phyloP scores from a whole-genome alignment of 768 basidiomycete genomes.

The Xerocomellus intermedius region DNA sequence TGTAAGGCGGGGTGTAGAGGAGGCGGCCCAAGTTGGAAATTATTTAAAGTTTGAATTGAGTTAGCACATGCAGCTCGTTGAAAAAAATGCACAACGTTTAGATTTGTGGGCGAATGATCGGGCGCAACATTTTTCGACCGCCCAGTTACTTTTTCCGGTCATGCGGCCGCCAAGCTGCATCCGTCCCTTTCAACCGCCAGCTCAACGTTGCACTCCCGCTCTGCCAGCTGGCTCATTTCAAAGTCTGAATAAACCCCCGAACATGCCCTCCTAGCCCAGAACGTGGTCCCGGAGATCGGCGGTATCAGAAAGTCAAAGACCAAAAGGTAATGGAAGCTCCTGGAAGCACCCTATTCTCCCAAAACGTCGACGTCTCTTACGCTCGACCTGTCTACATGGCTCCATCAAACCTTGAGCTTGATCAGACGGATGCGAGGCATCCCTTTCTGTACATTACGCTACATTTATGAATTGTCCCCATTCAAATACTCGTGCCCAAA shows the following conservation, averaged over 20 bases:
- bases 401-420: conserved; percentile 28
- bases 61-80: conserved; percentile 33
- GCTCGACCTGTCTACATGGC: background rate
- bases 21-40: conserved; percentile 25
- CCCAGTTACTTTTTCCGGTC: conserved; percentile 11
- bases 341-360: conserved; percentile 5
- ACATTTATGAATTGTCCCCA: background rate
- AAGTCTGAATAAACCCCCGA: background rate
- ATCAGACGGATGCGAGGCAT: conserved; percentile 13
- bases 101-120: conserved; percentile 24
- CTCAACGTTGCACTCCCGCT: background rate
- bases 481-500: conserved; percentile 5
- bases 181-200: background rate
- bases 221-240: background rate
- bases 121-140: conserved; percentile 4
- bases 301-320: conserved; percentile 13
- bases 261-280: background rate
- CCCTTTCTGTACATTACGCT: conserved; percentile 6
- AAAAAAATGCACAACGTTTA: conserved; percentile 10
- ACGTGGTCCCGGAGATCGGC: conserved; percentile 17
- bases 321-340: conserved; percentile 18
- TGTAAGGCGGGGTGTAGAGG: conserved; percentile 22
- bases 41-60: conserved; percentile 64
- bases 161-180: conserved; percentile 13
- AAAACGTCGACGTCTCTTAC: conserved; percentile 2